phyloP scores from a whole-genome alignment of 352 stramenopile genomes.

The Pythium myriotylum region DNA sequence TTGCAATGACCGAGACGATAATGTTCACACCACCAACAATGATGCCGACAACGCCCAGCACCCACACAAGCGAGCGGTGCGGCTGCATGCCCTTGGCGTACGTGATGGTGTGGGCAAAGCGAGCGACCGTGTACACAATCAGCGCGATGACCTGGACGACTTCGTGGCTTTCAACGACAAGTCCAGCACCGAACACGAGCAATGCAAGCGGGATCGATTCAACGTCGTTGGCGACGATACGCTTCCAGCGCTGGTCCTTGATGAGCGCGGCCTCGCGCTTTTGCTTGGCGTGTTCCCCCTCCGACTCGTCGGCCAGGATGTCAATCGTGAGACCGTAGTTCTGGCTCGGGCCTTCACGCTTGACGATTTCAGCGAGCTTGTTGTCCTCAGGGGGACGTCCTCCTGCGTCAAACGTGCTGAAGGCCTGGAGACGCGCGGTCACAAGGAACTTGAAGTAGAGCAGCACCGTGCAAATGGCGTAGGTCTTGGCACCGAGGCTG shows the following conservation, averaged over 20 bases:
- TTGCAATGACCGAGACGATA: constrained; percentile 24
- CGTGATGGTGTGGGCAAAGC: constrained; percentile 41
- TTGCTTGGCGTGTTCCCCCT: constrained; percentile 27
- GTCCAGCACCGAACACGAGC: constrained; percentile 44
- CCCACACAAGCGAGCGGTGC: constrained; percentile 21
- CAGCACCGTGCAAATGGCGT: constrained; percentile 42
- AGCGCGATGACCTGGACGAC: constrained; percentile 33
- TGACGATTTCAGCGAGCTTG: constrained; percentile 35
- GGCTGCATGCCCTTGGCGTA: constrained; percentile 43
- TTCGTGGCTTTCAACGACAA: constrained; percentile 40
- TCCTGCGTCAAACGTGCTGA: constrained; percentile 47
- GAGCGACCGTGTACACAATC: constrained; percentile 45
- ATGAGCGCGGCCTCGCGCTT: constrained; percentile 14
- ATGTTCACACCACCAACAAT: constrained; percentile 20
- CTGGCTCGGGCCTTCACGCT: constrained; percentile 37
- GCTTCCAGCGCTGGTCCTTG: constrained; percentile 53
- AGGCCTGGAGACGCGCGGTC: constrained; percentile 47
- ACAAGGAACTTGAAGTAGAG: constrained; percentile 69
- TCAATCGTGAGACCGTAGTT: constrained; percentile 30
- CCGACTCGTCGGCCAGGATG: constrained; percentile 36
- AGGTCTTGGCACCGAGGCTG: constrained; percentile 23
- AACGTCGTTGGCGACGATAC: constrained; percentile 61
- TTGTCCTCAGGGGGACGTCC: constrained; percentile 49
- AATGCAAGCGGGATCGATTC: constrained; percentile 61
- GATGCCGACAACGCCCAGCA: constrained; percentile 22